Percentiles rank a stretch among this genome's conserved stretches.
Conservation (phyloP, 164 flowering plant species). For the Annona squamosa region DNA sequence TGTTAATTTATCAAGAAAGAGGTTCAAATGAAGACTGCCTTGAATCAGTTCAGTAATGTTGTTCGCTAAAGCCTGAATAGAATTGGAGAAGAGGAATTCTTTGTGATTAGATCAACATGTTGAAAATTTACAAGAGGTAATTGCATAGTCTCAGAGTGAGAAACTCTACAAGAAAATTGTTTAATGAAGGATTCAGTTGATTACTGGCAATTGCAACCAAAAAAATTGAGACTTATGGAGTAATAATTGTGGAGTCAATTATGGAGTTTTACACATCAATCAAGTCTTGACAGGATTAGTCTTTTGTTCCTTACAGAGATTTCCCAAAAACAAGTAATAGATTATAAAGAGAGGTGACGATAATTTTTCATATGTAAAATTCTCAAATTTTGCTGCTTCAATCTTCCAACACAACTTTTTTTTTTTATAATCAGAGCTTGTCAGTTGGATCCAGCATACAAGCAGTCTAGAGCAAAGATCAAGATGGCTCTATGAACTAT, state of each 20-base stretch:
- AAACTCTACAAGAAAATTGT: background rate
- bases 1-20: conserved; percentile 2
- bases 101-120: background rate
- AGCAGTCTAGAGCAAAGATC: too few species aligned
- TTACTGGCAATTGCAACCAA: background rate
- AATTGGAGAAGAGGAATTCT: background rate
- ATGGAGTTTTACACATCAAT: background rate
- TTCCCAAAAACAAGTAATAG: too few species aligned
- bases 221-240: background rate
- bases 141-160: background rate
- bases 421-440: too few species aligned
- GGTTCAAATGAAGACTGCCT: background rate
- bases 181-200: background rate
- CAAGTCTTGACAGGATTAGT: background rate
- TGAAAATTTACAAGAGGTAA: background rate
- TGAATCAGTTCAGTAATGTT: background rate
- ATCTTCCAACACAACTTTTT: too few species aligned
- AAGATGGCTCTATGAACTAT: too few species aligned
- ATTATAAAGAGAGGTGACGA: too few species aligned
- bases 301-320: background rate
- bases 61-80: background rate
- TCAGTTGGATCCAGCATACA: too few species aligned
- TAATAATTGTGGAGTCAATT: background rate
- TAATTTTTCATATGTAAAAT: too few species aligned
- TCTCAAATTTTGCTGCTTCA: too few species aligned